phyloP scores from a whole-genome alignment of 805 yeast species.

The Ascoidea rubescens region DNA sequence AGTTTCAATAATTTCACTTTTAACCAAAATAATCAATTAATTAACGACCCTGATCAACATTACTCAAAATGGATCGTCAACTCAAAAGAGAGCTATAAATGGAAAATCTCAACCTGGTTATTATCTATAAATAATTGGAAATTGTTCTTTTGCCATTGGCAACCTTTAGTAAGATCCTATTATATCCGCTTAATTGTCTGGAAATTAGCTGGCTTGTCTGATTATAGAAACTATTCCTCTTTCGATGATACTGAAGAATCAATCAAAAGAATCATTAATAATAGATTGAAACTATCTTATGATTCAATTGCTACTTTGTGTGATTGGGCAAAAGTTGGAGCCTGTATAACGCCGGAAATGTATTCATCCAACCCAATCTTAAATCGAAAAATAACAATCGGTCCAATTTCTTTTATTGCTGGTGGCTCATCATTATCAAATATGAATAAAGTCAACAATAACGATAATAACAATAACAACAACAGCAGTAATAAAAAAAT shows the following conservation, averaged over 20 bases:
- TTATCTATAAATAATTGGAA: conserved; percentile 36
- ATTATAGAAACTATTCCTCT: conserved; percentile 11
- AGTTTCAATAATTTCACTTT: not conserved
- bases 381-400: not conserved
- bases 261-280: conserved; percentile 14
- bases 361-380: not conserved
- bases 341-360: not conserved
- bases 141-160: conserved; percentile 61
- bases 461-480: not conserved
- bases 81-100: conserved; percentile 27
- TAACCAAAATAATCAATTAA: too few relatives aligned
- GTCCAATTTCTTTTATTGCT: not conserved
- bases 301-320: not conserved
- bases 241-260: conserved; percentile 2
- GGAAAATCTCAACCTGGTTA: conserved; percentile 40
- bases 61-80: conserved; percentile 25
- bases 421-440: not conserved
- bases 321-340: not conserved
- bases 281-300: conserved; percentile 19
- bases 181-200: conserved; percentile 56
- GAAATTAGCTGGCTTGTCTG: conserved; percentile 33
- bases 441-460: too few relatives aligned
- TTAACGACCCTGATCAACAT: too few relatives aligned
- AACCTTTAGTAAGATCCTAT: conserved; percentile 59
- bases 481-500: not conserved